Evolutionary conservation across 371 early-diverging fungal species (phyloP).

Genomic region (Syncephalis fuscata): DNA sequence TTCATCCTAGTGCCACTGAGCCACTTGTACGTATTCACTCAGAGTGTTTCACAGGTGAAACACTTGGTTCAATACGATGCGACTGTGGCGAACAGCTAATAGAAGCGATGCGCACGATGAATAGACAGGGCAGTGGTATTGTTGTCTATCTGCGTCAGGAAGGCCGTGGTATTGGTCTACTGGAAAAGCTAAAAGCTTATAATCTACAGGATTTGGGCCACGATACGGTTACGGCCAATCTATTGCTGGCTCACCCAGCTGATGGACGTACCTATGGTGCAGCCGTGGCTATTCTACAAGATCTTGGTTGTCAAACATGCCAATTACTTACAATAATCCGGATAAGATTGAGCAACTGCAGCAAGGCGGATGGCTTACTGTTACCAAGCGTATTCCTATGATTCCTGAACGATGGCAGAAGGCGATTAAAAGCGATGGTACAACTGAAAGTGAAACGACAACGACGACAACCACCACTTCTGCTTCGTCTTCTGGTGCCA

Average conservation of each 20-base stretch:
- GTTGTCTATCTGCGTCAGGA: conserved; percentile 91
- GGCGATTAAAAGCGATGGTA: neutral
- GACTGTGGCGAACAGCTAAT: conserved; percentile 94
- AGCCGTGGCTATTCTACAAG: conserved; percentile 78
- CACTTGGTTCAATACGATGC: conserved; percentile 78
- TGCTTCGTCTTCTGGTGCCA: conserved; percentile 1
- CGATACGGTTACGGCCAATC: conserved; percentile 88
- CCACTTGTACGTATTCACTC: conserved; percentile 89
- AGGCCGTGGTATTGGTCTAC: conserved; percentile 87
- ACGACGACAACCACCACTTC: conserved; percentile 12
- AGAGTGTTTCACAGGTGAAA: conserved; percentile 95
- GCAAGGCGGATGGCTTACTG: conserved; percentile 41
- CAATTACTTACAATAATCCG: conserved; percentile 91
- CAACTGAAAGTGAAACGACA: conserved; percentile 7
- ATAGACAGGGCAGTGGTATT: conserved; percentile 64
- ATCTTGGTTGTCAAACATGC: conserved; percentile 46
- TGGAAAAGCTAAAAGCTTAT: conserved; percentile 90
- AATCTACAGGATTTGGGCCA: conserved; percentile 91
- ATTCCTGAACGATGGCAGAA: conserved; percentile 61
- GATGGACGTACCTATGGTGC: conserved; percentile 85
- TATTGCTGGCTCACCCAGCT: conserved; percentile 73
- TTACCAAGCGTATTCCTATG: conserved; percentile 78
- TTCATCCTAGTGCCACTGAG: neutral
- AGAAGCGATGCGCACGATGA: conserved; percentile 81
- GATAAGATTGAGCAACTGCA: conserved; percentile 76